Percentiles rank a stretch among this genome's conserved stretches.
Evolutionary conservation across 805 yeast genomes (phyloP).

Genomic region (Metschnikowia matae): DNA sequence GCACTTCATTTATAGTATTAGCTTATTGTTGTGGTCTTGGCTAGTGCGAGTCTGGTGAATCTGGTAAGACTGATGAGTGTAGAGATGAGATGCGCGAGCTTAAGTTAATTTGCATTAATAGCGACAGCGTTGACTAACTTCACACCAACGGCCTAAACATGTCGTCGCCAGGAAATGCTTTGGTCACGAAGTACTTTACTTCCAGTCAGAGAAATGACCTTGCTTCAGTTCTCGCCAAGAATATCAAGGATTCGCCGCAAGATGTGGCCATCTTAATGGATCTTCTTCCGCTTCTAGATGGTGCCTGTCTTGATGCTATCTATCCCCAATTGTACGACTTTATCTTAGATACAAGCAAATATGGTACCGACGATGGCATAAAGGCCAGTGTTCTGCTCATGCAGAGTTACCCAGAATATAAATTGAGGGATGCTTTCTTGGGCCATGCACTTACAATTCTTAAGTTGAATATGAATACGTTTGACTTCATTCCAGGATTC

Average conservation of each 20-base stretch:
- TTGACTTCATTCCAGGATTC: slow-evolving; percentile 11
- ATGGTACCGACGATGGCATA: neutral
- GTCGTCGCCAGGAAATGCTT: neutral
- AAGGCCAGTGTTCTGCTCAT: neutral
- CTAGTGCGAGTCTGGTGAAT: neutral
- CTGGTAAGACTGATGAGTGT: neutral
- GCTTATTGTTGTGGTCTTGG: too few relatives aligned
- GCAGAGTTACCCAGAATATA: neutral
- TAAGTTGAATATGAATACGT: slow-evolving; percentile 1
- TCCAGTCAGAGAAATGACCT: slow-evolving; percentile 7
- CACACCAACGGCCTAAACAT: neutral
- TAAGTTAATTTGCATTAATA: neutral
- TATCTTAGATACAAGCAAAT: neutral
- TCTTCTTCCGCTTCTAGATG: slow-evolving; percentile 11
- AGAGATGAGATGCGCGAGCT: slow-evolving; percentile 4
- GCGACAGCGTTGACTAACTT: neutral
- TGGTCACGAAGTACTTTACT: slow-evolving; percentile 10
- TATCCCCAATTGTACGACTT: slow-evolving; percentile 8
- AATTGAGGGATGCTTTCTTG: neutral
- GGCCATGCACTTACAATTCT: slow-evolving; percentile 4
- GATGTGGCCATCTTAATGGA: slow-evolving; percentile 12
- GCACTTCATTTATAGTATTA: neutral
- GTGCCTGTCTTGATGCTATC: slow-evolving; percentile 1
- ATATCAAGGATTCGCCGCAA: slow-evolving; percentile 4
- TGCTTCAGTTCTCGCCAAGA: slow-evolving; percentile 6